Evolutionary conservation across 1,284 basidiomycete genomes (phyloP), one percentile per base, ranked within the genome.

Genomic region (Veloporphyrellus conicus): DNA sequence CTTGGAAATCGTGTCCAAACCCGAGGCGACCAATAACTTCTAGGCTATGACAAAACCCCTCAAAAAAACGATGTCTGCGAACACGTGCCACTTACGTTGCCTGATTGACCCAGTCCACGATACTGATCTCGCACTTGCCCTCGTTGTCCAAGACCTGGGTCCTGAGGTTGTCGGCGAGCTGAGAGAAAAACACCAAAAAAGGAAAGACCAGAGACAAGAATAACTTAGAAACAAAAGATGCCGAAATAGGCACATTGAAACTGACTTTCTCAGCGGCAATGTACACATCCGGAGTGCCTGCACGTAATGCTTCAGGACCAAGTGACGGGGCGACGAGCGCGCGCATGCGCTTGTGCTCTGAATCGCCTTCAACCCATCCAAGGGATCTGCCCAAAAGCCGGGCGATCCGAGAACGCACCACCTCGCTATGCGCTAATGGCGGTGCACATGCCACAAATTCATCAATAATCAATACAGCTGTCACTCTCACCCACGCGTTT

Each of bases 341-440:
- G 14, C 47, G 47, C 47, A 49, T 49, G 12, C 48, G 48, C 20
- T 42, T 49, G 11, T 49, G 46, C 6, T 41, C 48, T 11, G 46
- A 49, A 37, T 49, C 48, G 14, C 48, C 46, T 28, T 49, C 48
- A 18, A 49, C 47, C 48, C 48, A 49, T 4, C 46, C 48, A 9
- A 49, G 46, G 7, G 46, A 49, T 15, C 38, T 49, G 18, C 48
- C 48, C 9, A 42, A 23, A 15, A 49, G 38, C 29, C 48, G 28
- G 16, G 32, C 48, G 8, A 49, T 41, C 15, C 48, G 45, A 4
- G 28, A 41, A 32, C 48, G 48, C 22, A 49, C 45, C 2, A 49
- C 7, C 4, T 41, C 33, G 12, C 39, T 49, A 23, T 49, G 46
- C 3, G 48, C 46, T 49, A 22, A 18, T 32, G 6, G 1, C 19